These are phyloP conservation scores for Solanum chaucha DNA, from an alignment of 257 asterid species.

Conservation along the genomic window DNA sequence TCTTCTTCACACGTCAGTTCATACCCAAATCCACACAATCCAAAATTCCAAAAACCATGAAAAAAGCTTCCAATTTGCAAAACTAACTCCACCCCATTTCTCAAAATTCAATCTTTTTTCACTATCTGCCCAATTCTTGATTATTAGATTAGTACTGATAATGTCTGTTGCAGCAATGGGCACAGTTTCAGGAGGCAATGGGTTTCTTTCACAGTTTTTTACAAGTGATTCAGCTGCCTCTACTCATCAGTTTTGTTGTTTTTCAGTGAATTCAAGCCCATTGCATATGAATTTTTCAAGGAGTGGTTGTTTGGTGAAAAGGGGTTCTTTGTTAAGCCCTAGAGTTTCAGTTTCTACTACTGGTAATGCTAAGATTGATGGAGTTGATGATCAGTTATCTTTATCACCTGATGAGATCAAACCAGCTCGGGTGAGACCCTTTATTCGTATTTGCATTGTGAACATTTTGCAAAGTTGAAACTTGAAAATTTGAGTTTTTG, in stretches of 20 bases:
- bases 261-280: conserved; percentile 1
- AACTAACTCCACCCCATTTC: neutral
- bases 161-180: conserved; percentile 44
- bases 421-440: conserved; percentile 63
- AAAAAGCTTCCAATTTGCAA: neutral
- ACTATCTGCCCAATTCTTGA: neutral
- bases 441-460: neutral
- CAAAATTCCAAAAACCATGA: neutral
- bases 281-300: conserved; percentile 19
- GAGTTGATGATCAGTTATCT: conserved; percentile 32
- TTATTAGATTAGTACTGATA: neutral
- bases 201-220: conserved; percentile 30
- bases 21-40: conserved; percentile 7
- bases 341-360: conserved; percentile 54
- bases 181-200: conserved; percentile 43
- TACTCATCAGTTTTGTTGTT: neutral
- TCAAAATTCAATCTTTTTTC: neutral
- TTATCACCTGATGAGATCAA: conserved; percentile 27
- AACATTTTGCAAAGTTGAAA: too few species aligned
- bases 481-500: neutral
- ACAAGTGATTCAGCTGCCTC: conserved; percentile 12
- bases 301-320: conserved; percentile 22
- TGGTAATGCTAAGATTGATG: conserved; percentile 33
- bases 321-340: conserved; percentile 23
- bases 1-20: conserved; percentile 11